A percentile compares a stretch with the other conserved stretches of the same genome.
phyloP scores from a whole-genome alignment of 495 filamentous ascomycete species.

The Talaromyces nanjingensis region DNA sequence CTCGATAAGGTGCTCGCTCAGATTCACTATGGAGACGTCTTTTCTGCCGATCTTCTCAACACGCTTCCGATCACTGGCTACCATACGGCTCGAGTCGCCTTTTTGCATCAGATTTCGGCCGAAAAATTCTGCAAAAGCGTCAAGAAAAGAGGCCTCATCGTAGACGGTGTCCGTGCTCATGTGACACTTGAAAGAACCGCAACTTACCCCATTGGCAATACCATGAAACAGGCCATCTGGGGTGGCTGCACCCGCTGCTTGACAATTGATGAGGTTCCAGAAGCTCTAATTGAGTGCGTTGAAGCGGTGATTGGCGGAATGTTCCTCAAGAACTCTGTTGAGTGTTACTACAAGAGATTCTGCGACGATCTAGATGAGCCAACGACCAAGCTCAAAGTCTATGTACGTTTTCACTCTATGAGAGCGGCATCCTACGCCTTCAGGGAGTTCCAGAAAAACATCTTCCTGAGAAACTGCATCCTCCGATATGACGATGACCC shows the following conservation, averaged over 20 bases:
- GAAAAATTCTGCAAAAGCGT: constrained; percentile 14
- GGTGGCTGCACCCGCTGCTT: constrained; percentile 25
- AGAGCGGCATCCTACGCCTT: constrained; percentile 18
- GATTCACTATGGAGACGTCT: constrained; percentile 21
- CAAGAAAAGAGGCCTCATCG: constrained; percentile 11
- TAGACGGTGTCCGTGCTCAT: constrained; percentile 12
- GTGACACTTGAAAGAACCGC: constrained; percentile 25
- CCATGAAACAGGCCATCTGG: constrained; percentile 15
- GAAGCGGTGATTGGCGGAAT: constrained; percentile 11
- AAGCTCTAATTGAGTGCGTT: constrained; percentile 9
- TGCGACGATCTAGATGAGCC: constrained; percentile 21
- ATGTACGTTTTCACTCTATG: constrained; percentile 26
- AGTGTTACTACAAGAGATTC: constrained; percentile 5
- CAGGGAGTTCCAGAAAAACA: neutral
- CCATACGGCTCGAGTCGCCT: constrained; percentile 25
- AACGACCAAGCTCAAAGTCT: constrained; percentile 8
- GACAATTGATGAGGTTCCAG: constrained; percentile 7
- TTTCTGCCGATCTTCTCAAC: constrained; percentile 21
- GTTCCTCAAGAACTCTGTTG: constrained; percentile 2
- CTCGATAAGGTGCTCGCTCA: constrained; percentile 20
- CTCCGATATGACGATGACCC: constrained; percentile 2
- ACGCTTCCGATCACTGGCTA: constrained; percentile 22
- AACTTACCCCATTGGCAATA: constrained; percentile 22
- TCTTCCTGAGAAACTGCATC: neutral
- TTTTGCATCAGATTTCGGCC: constrained; percentile 21